Evolutionary conservation across 495 filamentous ascomycete species (phyloP).

Genomic region (Neurospora sp.): DNA sequence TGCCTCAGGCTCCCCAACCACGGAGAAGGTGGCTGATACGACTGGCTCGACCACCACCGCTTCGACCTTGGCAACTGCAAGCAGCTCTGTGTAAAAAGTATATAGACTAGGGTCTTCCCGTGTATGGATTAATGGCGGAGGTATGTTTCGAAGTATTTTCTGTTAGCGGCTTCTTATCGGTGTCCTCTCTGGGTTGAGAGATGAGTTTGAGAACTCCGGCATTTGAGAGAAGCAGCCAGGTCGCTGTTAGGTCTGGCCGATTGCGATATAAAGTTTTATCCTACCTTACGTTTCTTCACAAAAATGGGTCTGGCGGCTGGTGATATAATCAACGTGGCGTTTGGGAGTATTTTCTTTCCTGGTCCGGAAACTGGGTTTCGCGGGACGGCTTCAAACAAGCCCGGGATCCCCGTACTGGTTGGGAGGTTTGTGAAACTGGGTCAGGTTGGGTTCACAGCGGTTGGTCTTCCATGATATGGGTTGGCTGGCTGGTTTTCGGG

Average conservation of each 20-base stretch:
- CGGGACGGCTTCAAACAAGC: neutral
- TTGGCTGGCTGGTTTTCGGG: neutral
- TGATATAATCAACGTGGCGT: slow-evolving; percentile 5
- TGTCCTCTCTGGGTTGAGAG: neutral
- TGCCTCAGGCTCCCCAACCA: slow-evolving; percentile 19
- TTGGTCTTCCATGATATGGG: neutral
- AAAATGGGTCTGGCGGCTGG: slow-evolving; percentile 2
- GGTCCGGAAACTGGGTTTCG: neutral
- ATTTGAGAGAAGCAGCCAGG: neutral
- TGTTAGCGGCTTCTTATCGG: neutral
- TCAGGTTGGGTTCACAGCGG: neutral
- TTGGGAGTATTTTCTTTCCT: neutral
- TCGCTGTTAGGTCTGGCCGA: neutral
- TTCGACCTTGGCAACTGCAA: slow-evolving; percentile 2
- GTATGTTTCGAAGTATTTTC: neutral
- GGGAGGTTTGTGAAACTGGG: neutral
- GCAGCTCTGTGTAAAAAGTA: slow-evolving; percentile 14
- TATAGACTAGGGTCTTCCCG: slow-evolving; percentile 9
- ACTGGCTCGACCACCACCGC: slow-evolving; percentile 3
- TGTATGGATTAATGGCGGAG: neutral
- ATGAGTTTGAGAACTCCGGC: neutral
- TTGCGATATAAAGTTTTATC: neutral
- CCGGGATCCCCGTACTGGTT: neutral
- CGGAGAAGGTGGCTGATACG: slow-evolving; percentile 22
- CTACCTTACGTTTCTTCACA: slow-evolving; percentile 3